phyloP scores from a whole-genome alignment of 352 stramenopile species.

The Phytophthora pisi region DNA sequence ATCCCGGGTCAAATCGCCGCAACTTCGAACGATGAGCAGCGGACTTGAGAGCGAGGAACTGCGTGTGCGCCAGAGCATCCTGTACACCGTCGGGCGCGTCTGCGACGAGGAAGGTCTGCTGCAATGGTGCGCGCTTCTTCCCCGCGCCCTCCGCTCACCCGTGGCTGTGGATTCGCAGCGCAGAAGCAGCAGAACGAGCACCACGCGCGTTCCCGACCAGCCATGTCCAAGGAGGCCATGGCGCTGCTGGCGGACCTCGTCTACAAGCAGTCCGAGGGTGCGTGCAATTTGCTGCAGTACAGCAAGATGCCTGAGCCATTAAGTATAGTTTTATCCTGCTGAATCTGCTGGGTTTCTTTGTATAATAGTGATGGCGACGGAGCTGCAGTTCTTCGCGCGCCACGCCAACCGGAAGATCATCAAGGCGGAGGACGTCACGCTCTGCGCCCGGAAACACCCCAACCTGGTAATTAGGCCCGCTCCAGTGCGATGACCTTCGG shows the following conservation, averaged over 20 bases:
- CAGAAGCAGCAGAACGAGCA: constrained; percentile 62
- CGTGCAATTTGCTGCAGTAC: not conserved
- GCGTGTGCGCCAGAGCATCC: constrained; percentile 81
- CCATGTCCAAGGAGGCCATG: constrained; percentile 69
- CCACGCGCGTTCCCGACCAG: constrained; percentile 42
- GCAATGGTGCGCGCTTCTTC: not conserved
- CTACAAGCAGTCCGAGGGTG: constrained; percentile 70
- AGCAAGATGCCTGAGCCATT: not conserved
- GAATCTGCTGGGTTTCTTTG: not conserved
- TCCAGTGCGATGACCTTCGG: not conserved
- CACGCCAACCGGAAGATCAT: constrained; percentile 78
- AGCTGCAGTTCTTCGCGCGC: constrained; percentile 77
- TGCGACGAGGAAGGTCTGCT: constrained; percentile 63
- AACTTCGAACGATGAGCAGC: constrained; percentile 5
- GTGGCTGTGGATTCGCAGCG: constrained; percentile 23
- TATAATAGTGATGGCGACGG: constrained; percentile 64
- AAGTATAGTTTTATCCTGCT: not conserved
- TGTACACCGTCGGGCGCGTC: constrained; percentile 74
- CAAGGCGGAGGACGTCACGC: constrained; percentile 71
- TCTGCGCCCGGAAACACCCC: constrained; percentile 70
- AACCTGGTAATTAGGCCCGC: constrained; percentile 40
- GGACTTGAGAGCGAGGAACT: constrained; percentile 39
- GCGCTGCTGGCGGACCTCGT: constrained; percentile 68
- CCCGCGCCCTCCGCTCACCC: not conserved
- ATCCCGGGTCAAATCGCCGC: not conserved